Conservation (phyloP, 768 basidiomycete species). For the Kondoa malvinella region DNA sequence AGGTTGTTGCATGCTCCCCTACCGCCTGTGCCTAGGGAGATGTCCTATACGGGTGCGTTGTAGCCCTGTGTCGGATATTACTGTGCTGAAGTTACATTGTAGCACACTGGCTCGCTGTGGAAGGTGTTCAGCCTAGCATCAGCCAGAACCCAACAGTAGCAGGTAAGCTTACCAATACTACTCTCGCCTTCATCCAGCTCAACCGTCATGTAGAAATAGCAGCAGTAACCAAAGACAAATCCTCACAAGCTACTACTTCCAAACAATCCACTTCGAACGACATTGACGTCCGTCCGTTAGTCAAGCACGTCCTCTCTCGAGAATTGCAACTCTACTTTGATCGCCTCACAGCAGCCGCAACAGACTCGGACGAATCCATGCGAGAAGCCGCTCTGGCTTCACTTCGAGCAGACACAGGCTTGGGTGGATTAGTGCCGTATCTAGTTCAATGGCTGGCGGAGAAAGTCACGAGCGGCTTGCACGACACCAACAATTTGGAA, state of each 20-base stretch:
- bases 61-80: background rate
- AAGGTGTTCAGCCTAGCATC: constrained; percentile 91
- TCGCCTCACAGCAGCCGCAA: constrained; percentile 53
- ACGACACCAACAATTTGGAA: background rate
- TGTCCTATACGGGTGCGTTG: constrained; percentile 47
- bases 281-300: constrained; percentile 39
- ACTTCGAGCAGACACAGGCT: constrained; percentile 69
- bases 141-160: constrained; percentile 70
- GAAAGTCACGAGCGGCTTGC: constrained; percentile 34
- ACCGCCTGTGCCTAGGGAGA: constrained; percentile 58
- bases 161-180: constrained; percentile 9
- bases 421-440: constrained; percentile 82
- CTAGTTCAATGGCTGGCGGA: constrained; percentile 89
- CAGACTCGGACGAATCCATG: constrained; percentile 45
- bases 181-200: background rate
- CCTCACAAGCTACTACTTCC: background rate
- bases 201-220: background rate
- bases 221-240: background rate
- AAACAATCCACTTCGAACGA: constrained; percentile 11
- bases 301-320: constrained; percentile 78
- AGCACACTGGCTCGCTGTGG: constrained; percentile 96
- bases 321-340: constrained; percentile 91
- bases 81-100: constrained; percentile 10
- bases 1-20: constrained; percentile 73
- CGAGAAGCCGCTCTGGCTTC: constrained; percentile 79